These are phyloP conservation scores for Emergomyces africanus DNA, from an alignment of 2,329 filamentous ascomycete genomes.

Conservation along the genomic window DNA sequence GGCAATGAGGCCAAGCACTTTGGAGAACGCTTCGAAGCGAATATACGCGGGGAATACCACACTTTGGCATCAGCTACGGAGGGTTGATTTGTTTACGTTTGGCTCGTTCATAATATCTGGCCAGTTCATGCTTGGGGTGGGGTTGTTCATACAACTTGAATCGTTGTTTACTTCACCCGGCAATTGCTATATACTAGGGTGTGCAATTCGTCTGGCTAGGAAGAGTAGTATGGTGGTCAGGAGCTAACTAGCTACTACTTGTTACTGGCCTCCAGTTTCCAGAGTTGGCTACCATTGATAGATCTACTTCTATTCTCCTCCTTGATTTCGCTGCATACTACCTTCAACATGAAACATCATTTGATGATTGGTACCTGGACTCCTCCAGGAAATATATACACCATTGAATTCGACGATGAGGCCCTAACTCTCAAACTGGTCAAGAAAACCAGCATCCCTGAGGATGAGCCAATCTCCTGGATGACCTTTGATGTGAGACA, in stretches of 20 bases:
- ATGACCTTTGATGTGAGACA: constrained; percentile 73
- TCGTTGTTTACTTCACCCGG: too few species aligned
- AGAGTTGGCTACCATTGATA: too few species aligned
- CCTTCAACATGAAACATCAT: constrained; percentile 61
- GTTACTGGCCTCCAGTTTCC: too few species aligned
- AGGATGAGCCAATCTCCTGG: constrained; percentile 84
- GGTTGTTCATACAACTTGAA: not conserved
- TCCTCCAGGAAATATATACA: constrained; percentile 79
- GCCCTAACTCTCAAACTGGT: constrained; percentile 59
- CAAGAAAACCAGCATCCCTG: constrained; percentile 67
- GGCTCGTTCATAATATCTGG: not conserved
- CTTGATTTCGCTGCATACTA: not conserved
- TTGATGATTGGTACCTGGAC: constrained; percentile 91
- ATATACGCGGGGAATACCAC: not conserved
- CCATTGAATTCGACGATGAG: constrained; percentile 76
- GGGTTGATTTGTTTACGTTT: too few species aligned
- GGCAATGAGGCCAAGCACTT: not conserved
- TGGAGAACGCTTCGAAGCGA: not conserved
- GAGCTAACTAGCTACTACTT: too few species aligned
- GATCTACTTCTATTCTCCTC: not conserved
- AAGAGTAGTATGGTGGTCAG: too few species aligned
- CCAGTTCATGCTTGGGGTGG: not conserved
- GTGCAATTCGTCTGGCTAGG: too few species aligned
- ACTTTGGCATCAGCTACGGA: too few species aligned
- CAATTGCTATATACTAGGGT: too few species aligned